These are phyloP conservation scores for Diaporthe ampelina DNA, from an alignment of 2,329 filamentous ascomycete genomes.

Conservation along the genomic window DNA sequence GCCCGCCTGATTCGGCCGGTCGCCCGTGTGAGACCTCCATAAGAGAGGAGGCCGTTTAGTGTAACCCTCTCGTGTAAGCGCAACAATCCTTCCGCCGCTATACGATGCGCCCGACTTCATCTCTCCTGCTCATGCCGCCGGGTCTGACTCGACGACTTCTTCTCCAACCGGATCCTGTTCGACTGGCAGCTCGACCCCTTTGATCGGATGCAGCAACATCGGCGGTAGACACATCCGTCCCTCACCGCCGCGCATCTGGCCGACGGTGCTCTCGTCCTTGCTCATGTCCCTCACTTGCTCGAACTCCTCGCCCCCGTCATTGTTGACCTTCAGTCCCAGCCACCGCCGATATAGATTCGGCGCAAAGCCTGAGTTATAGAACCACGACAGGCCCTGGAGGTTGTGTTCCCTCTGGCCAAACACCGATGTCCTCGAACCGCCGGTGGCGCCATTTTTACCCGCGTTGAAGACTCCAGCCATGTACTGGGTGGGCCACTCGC, in stretches of 20 bases:
- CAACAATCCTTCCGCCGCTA: constrained; percentile 34
- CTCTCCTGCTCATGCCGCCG: constrained; percentile 53
- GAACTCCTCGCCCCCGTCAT: constrained; percentile 82
- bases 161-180: constrained; percentile 66
- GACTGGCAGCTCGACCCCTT: constrained; percentile 77
- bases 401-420: constrained; percentile 92
- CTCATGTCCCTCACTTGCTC: constrained; percentile 71
- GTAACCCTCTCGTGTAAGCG: constrained; percentile 30
- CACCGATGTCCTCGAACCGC: constrained; percentile 79
- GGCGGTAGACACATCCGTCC: constrained; percentile 92
- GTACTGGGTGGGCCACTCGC: constrained; percentile 85
- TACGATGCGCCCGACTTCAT: not conserved
- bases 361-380: constrained; percentile 88
- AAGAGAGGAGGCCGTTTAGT: constrained; percentile 12
- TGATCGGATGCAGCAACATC: constrained; percentile 91
- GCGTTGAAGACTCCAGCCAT: constrained; percentile 86
- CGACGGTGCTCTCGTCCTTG: constrained; percentile 62
- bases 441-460: constrained; percentile 79
- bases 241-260: constrained; percentile 75
- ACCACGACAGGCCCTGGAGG: constrained; percentile 89
- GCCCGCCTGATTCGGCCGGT: constrained; percentile 7
- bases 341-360: constrained; percentile 86
- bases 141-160: constrained; percentile 64
- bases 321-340: constrained; percentile 85
- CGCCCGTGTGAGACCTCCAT: constrained; percentile 13